Percentiles rank a stretch among this genome's conserved stretches.
Evolutionary conservation across 148 eudicot genomes (phyloP).

Genomic region (Cornus kousa): DNA sequence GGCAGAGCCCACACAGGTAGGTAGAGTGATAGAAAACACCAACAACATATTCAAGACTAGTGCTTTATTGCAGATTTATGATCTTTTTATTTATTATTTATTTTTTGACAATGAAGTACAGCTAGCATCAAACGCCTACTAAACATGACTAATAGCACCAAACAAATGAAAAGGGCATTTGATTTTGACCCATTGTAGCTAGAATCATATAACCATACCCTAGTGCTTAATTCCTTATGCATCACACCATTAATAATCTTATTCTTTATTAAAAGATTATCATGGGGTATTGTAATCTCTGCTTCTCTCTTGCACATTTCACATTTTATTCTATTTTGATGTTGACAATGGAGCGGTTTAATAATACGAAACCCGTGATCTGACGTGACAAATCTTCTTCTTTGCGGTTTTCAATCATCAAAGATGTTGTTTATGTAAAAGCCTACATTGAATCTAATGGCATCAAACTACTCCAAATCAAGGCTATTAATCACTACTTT

Average conservation of each 20-base stretch:
- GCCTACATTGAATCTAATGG: not conserved
- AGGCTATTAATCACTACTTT: not conserved
- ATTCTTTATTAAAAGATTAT: too few species aligned
- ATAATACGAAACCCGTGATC: not conserved
- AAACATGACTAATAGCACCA: not conserved
- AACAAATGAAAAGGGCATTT: not conserved
- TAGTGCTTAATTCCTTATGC: too few species aligned
- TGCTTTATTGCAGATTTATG: not conserved
- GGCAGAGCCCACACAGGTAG: not conserved
- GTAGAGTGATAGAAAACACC: not conserved
- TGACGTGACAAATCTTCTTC: not conserved
- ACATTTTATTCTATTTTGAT: not conserved
- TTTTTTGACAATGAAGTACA: not conserved
- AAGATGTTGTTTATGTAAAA: constrained; percentile 1
- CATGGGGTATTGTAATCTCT: too few species aligned
- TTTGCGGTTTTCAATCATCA: not conserved
- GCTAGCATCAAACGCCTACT: not conserved
- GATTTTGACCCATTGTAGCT: not conserved
- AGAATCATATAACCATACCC: too few species aligned
- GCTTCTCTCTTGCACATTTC: not conserved
- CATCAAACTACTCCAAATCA: not conserved
- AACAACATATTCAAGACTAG: not conserved
- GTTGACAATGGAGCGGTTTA: not conserved
- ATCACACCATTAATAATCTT: too few species aligned
- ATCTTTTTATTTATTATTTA: too few species aligned